Evolutionary conservation across 257 asterid genomes (phyloP), one percentile per base, ranked within the genome.

Genomic region (Fraxinus excelsior): DNA sequence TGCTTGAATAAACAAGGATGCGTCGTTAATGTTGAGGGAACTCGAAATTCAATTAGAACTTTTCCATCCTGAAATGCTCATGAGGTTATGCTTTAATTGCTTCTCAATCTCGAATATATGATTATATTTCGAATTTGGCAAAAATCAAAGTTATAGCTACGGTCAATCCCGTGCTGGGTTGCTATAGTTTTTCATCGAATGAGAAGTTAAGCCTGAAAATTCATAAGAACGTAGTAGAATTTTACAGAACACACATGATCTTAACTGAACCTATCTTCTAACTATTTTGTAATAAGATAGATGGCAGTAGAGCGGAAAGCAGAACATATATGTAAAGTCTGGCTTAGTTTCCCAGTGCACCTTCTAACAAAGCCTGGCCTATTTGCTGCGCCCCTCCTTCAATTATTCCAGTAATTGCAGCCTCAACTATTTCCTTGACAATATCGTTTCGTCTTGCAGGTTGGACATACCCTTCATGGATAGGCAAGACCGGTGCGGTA

Each of bases 331-430:
- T 10, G 8, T 13, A 5, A n/a, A 53, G 25, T 18, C 64, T 35
- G 53, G 51, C 40, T 64, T 72, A 71, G 65, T 78, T 66, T 40
- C 74, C 82, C 58, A 79, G 6, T 16, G 78, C 78, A 66, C 74
- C 74, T 65, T 78, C 72, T 56, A 73, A 0, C 4, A 73, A 5
- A 26, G 74, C 74, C 23, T 73, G 78, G 28, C 82, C 82, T 34
- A 73, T 1, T 37, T 73, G 75, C 74, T 34, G 68, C 5, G 74
- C 78, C 12, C 37, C 82, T 23, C 78, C 78, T 68, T 73, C 78
- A 0, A 67, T 26, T 1, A 79, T n/a, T 35, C 82, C 82, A 53
- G n/a, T 5, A 19, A 53, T 7, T 53, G 26, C 64, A 53, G 25
- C 25, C 25, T 73, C 82, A n/a, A 73, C n/a, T 64, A 79, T 42